These are phyloP conservation scores for Globisporangium cederbergense DNA, from an alignment of 352 stramenopile species.

Conservation along the genomic window DNA sequence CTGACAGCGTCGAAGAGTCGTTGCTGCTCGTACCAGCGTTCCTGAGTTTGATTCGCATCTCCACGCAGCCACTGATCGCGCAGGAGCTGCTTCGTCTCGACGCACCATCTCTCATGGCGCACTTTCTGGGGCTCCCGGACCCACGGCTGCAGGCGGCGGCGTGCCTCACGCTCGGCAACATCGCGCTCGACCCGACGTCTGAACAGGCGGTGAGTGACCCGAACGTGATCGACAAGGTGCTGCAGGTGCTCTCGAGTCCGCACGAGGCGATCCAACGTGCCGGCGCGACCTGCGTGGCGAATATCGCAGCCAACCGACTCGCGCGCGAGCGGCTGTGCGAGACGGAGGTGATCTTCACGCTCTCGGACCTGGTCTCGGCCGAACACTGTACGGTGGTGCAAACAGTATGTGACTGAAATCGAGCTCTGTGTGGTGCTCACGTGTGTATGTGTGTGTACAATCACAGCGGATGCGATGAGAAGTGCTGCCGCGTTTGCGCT, in stretches of 20 bases:
- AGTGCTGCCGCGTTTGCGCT: slow-evolving; percentile 59
- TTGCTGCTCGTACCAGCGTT: slow-evolving; percentile 61
- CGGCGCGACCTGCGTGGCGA: slow-evolving; percentile 47
- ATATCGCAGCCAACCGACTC: slow-evolving; percentile 37
- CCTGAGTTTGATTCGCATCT: slow-evolving; percentile 61
- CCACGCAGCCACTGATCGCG: slow-evolving; percentile 39
- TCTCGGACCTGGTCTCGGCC: slow-evolving; percentile 45
- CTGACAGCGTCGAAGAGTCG: slow-evolving; percentile 38
- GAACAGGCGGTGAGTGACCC: slow-evolving; percentile 28
- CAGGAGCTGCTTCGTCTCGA: slow-evolving; percentile 63
- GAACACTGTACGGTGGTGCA: slow-evolving; percentile 35
- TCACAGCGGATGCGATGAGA: slow-evolving; percentile 46
- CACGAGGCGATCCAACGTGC: slow-evolving; percentile 64
- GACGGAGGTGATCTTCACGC: slow-evolving; percentile 35
- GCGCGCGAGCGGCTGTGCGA: slow-evolving; percentile 48
- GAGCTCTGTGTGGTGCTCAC: not conserved
- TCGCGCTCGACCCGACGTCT: slow-evolving; percentile 44
- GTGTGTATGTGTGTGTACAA: not conserved
- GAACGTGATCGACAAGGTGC: slow-evolving; percentile 34
- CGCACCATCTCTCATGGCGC: slow-evolving; percentile 29
- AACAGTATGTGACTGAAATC: not conserved
- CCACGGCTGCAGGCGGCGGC: slow-evolving; percentile 59
- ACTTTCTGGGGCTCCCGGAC: slow-evolving; percentile 45
- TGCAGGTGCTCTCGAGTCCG: slow-evolving; percentile 42
- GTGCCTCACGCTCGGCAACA: slow-evolving; percentile 57